Evolutionary conservation across 2,329 filamentous ascomycete genomes (phyloP).

Genomic region (Kalaharituber pfeilii): DNA sequence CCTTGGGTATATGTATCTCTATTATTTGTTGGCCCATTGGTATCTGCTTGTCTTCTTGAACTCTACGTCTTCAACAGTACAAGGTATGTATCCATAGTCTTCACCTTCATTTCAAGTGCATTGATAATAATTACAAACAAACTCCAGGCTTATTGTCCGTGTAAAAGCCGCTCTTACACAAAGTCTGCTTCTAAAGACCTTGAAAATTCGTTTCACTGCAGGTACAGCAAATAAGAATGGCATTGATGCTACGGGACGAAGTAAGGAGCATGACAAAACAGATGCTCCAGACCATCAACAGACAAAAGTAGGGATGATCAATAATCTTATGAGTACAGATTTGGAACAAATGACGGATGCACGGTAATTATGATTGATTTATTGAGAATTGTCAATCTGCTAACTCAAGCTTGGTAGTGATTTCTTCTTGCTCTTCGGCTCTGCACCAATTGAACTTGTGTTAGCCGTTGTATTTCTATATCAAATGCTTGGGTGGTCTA

Average conservation of each 20-base stretch:
- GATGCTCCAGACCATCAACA: background rate
- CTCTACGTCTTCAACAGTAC: constrained; percentile 15
- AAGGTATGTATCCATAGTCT: constrained; percentile 8
- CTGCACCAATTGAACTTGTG: constrained; percentile 15
- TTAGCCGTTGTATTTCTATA: constrained; percentile 16
- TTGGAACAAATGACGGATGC: constrained; percentile 14
- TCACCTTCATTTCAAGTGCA: background rate
- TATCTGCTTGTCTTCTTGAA: constrained; percentile 8
- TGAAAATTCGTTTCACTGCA: constrained; percentile 14
- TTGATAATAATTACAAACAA: constrained; percentile 2
- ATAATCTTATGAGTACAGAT: constrained; percentile 18
- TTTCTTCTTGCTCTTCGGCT: constrained; percentile 16
- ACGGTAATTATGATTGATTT: constrained; percentile 4
- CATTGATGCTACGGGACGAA: background rate
- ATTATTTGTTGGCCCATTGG: constrained; percentile 15
- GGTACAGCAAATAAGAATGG: constrained; percentile 5
- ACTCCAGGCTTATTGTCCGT: constrained; percentile 11
- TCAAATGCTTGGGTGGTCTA: constrained; percentile 17
- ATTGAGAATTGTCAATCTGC: background rate
- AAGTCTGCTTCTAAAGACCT: constrained; percentile 13
- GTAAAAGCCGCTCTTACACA: constrained; percentile 18
- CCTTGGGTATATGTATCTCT: constrained; percentile 16
- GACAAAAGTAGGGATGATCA: constrained; percentile 17
- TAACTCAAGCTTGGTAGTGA: constrained; percentile 7
- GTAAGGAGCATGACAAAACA: constrained; percentile 2